Percentiles rank a stretch among this genome's conserved stretches.
Conservation (phyloP, 2,329 filamentous ascomycete species). For the Metarhizium humberi region DNA sequence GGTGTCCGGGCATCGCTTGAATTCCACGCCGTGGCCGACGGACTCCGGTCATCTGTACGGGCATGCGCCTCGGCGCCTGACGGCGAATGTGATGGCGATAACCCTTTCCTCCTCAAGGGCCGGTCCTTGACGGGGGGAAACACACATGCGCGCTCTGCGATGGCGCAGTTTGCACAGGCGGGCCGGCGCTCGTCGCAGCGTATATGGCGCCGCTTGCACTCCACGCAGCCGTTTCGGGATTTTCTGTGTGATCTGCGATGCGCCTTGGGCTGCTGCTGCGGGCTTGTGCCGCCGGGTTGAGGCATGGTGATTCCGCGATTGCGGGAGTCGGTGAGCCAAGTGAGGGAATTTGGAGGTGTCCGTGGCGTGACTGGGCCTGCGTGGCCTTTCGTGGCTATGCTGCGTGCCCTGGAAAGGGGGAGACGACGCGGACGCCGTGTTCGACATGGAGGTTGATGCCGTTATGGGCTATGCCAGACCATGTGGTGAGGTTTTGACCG, state of each 20-base stretch:
- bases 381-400: too few relatives aligned
- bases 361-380: too few relatives aligned
- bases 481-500: too few relatives aligned
- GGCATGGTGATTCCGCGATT: too few relatives aligned
- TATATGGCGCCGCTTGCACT: slow-evolving; percentile 31
- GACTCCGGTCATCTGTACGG: not conserved
- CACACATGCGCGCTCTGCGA: slow-evolving; percentile 25
- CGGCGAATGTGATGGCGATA: slow-evolving; percentile 1
- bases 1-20: not conserved
- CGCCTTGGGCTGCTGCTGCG: slow-evolving; percentile 6
- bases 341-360: too few relatives aligned
- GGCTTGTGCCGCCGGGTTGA: slow-evolving; percentile 4
- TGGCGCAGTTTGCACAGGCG: slow-evolving; percentile 29
- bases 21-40: not conserved
- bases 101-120: not conserved
- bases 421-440: too few relatives aligned
- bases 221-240: slow-evolving; percentile 29
- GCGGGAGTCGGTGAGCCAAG: too few relatives aligned
- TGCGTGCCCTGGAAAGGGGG: too few relatives aligned
- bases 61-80: too few relatives aligned
- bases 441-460: too few relatives aligned
- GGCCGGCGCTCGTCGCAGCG: slow-evolving; percentile 34
- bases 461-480: too few relatives aligned
- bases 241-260: slow-evolving; percentile 28
- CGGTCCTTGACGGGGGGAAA: slow-evolving; percentile 16